A percentile compares a stretch with the other conserved stretches of the same genome.
phyloP scores from a whole-genome alignment of 2,329 filamentous ascomycete genomes.

The Erysiphe pisi region DNA sequence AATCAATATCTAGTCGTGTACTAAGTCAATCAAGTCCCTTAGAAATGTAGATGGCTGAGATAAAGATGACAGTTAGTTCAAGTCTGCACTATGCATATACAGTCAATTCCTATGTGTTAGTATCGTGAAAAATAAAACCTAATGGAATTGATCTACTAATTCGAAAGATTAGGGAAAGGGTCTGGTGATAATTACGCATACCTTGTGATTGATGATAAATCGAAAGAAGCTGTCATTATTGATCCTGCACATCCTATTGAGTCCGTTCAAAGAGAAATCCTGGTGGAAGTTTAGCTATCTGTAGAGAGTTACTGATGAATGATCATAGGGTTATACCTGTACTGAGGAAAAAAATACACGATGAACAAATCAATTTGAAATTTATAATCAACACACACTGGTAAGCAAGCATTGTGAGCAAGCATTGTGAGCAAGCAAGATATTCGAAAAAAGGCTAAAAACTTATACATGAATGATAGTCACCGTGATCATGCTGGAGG shows the following conservation, averaged over 20 bases:
- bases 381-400: conserved; percentile 96
- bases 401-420: conserved; percentile 44
- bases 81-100: conserved; percentile 60
- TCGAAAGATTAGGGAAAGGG: conserved; percentile 52
- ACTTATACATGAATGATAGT: conserved; percentile 41
- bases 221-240: conserved; percentile 66
- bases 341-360: conserved; percentile 61
- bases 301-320: conserved; percentile 27
- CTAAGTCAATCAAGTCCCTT: too few species aligned
- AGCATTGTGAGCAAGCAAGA: too few species aligned
- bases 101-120: conserved; percentile 82
- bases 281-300: too few species aligned
- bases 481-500: conserved; percentile 93
- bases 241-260: conserved; percentile 71
- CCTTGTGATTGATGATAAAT: conserved; percentile 65
- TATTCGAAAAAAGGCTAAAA: too few species aligned
- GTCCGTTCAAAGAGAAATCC: conserved; percentile 41
- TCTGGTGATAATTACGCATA: conserved; percentile 77
- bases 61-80: too few species aligned
- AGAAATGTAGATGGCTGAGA: too few species aligned
- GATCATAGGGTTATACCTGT: conserved; percentile 47
- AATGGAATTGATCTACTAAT: conserved; percentile 29
- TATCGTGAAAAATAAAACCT: conserved; percentile 30
- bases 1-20: too few species aligned
- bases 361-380: conserved; percentile 66